phyloP scores from a whole-genome alignment of 768 basidiomycete genomes.

The Russula abietina region DNA sequence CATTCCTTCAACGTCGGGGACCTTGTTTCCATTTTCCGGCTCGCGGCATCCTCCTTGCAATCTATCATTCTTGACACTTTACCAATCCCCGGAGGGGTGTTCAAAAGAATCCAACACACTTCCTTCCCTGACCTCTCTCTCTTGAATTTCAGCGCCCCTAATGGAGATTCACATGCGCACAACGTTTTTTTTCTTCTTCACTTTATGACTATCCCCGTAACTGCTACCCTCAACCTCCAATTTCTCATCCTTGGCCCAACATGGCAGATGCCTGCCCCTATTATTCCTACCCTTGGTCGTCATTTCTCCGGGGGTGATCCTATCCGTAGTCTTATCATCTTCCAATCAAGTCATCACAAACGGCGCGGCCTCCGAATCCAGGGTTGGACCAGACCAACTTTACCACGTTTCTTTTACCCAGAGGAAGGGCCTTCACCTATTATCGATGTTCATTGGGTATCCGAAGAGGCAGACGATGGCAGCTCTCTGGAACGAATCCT shows the following conservation, averaged over 20 bases:
- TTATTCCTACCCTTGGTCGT: constrained; percentile 15
- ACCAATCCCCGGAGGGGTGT: constrained; percentile 14
- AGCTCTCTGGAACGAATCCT: constrained; percentile 16
- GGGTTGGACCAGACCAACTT: constrained; percentile 11
- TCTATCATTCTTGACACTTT: constrained; percentile 18
- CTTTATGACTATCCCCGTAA: constrained; percentile 12
- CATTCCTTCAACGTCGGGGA: constrained; percentile 15
- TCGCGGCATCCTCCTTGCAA: constrained; percentile 16
- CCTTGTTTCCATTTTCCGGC: constrained; percentile 12
- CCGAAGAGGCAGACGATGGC: constrained; percentile 20
- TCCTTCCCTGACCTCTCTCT: constrained; percentile 16
- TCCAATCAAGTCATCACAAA: constrained; percentile 8
- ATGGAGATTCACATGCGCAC: constrained; percentile 18
- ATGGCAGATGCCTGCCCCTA: constrained; percentile 17
- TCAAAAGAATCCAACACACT: constrained; percentile 7
- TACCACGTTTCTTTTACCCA: constrained; percentile 18
- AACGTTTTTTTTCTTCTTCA: constrained; percentile 20
- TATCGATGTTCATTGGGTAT: constrained; percentile 22
- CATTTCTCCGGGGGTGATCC: constrained; percentile 17
- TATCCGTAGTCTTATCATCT: constrained; percentile 18
- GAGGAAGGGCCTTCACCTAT: constrained; percentile 11
- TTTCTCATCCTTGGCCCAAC: constrained; percentile 21
- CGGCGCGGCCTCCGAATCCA: constrained; percentile 19
- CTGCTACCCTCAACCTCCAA: constrained; percentile 11
- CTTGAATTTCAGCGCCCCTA: constrained; percentile 14